A percentile compares a stretch with the other conserved stretches of the same genome.
Evolutionary conservation across 352 stramenopile genomes (phyloP).

Genomic region (Thalassiosira mediterranea): DNA sequence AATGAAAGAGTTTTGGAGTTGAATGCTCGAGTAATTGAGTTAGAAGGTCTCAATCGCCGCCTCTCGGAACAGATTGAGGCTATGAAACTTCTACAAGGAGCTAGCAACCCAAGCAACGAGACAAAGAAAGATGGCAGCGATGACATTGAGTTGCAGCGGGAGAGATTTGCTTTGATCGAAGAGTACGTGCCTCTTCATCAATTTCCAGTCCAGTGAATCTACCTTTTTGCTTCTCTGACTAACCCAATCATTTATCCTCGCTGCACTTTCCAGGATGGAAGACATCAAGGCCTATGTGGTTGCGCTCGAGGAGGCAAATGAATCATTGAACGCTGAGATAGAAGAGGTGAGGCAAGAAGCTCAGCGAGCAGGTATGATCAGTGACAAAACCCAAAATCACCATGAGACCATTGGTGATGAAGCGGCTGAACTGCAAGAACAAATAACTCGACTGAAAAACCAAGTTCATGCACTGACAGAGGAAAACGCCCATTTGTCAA

Average conservation of each 20-base stretch:
- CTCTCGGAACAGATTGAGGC: neutral
- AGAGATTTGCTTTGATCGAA: slow-evolving; percentile 17
- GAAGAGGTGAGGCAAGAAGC: too few species aligned
- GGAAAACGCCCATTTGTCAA: slow-evolving; percentile 8
- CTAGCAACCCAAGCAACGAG: neutral
- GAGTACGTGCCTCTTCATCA: too few species aligned
- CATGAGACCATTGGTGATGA: too few species aligned
- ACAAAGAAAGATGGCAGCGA: slow-evolving; percentile 10
- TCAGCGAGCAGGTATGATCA: too few species aligned
- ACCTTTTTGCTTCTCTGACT: too few species aligned
- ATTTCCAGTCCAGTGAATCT: too few species aligned
- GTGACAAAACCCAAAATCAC: too few species aligned
- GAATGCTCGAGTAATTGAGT: slow-evolving; percentile 7
- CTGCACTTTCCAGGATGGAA: too few species aligned
- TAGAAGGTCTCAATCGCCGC: slow-evolving; percentile 1
- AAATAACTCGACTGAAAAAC: slow-evolving; percentile 13
- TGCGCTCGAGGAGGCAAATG: neutral
- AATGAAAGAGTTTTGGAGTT: neutral
- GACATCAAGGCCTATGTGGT: neutral
- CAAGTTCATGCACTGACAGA: slow-evolving; percentile 10
- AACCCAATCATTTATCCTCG: too few species aligned
- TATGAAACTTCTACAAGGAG: neutral
- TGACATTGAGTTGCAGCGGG: slow-evolving; percentile 14
- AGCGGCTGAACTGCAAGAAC: neutral
- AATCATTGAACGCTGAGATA: neutral